Evolutionary conservation across 2,329 filamentous ascomycete species (phyloP).

Genomic region (Neonectria ditissima): DNA sequence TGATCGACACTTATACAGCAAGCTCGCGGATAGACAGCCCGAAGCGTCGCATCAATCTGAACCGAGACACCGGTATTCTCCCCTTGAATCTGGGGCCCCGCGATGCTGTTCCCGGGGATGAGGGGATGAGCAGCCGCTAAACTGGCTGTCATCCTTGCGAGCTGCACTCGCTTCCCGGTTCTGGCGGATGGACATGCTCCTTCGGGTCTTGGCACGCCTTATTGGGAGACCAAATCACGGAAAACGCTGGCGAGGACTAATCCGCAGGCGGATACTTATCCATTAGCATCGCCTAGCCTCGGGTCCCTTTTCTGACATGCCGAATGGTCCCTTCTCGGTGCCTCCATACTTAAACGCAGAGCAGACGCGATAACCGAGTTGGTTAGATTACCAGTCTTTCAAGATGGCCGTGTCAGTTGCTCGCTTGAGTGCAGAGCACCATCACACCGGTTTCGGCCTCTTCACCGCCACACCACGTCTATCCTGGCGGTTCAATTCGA

Average conservation of each 20-base stretch:
- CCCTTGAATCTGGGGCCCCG: not conserved
- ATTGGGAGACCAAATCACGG: too few relatives aligned
- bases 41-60: not conserved
- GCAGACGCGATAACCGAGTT: not conserved
- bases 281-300: not conserved
- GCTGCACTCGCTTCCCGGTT: not conserved
- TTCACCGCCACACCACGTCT: slow-evolving; percentile 27
- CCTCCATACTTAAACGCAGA: not conserved
- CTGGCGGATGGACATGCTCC: not conserved
- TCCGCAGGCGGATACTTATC: not conserved
- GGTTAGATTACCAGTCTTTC: not conserved
- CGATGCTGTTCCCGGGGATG: not conserved
- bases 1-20: not conserved
- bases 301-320: not conserved
- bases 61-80: not conserved
- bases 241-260: not conserved
- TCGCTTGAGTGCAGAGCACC: slow-evolving; percentile 32
- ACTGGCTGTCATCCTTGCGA: not conserved
- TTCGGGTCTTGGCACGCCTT: not conserved
- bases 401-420: slow-evolving; percentile 21
- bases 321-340: not conserved
- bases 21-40: not conserved
- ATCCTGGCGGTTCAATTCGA: slow-evolving; percentile 33
- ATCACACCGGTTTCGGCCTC: slow-evolving; percentile 33
- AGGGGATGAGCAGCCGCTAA: not conserved